Evolutionary conservation across 1,284 basidiomycete species (phyloP).

Genomic region (Boletus semigastroideus): DNA sequence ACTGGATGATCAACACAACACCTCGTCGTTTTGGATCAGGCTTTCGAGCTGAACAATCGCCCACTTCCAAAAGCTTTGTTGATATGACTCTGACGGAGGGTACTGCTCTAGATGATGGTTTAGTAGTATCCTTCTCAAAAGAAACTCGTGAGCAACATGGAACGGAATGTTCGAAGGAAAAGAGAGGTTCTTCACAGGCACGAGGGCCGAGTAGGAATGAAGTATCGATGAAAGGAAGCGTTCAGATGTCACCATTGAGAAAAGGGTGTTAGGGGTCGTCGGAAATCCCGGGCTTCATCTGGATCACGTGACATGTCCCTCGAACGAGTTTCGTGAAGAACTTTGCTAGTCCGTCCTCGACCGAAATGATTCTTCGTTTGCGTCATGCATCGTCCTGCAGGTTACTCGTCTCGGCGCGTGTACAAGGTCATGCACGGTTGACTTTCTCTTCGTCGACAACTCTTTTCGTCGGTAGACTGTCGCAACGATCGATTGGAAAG

Average conservation of each 20-base stretch:
- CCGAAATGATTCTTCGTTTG: slow-evolving; percentile 27
- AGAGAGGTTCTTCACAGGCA: slow-evolving; percentile 40
- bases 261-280: not conserved
- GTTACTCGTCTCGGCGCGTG: slow-evolving; percentile 9
- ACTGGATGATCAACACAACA: slow-evolving; percentile 23
- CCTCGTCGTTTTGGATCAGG: slow-evolving; percentile 40
- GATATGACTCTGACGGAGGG: slow-evolving; percentile 62
- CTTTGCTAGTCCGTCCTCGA: slow-evolving; percentile 15
- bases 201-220: slow-evolving; percentile 54
- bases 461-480: slow-evolving; percentile 6
- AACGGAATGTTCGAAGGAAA: slow-evolving; percentile 40
- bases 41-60: slow-evolving; percentile 54
- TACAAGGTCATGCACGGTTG: slow-evolving; percentile 8
- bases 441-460: slow-evolving; percentile 24
- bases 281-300: slow-evolving; percentile 19
- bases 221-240: slow-evolving; percentile 41
- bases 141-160: slow-evolving; percentile 47
- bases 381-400: slow-evolving; percentile 9
- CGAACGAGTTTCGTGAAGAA: slow-evolving; percentile 7
- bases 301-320: slow-evolving; percentile 24
- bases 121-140: slow-evolving; percentile 51
- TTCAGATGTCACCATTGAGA: not conserved
- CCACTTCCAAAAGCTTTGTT: slow-evolving; percentile 71
- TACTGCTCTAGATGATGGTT: slow-evolving; percentile 53
- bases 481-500: slow-evolving; percentile 8